Percentiles rank a stretch among this genome's conserved stretches.
Evolutionary conservation across 106 monocot genomes (phyloP).

Genomic region (Dioscorea zingiberensis): DNA sequence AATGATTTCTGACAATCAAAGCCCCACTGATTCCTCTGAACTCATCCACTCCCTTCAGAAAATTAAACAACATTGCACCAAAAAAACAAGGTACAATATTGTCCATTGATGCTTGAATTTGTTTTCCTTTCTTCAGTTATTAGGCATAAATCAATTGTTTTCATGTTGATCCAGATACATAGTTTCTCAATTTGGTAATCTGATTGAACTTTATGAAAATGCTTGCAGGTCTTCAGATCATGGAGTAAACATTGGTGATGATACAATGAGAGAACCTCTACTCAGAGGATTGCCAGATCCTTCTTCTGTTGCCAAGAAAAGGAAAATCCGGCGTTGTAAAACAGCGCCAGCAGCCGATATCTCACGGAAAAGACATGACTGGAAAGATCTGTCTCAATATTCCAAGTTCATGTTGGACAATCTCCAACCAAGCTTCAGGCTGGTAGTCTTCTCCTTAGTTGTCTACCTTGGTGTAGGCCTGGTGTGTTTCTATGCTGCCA

Average conservation of each 20-base stretch:
- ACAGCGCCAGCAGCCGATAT: slow-evolving; percentile 31
- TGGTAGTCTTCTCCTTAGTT: slow-evolving; percentile 27
- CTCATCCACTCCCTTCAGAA: too few species aligned
- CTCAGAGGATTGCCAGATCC: slow-evolving; percentile 18
- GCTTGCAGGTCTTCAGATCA: too few species aligned
- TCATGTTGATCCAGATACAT: too few species aligned
- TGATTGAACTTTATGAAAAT: too few species aligned
- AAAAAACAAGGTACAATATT: too few species aligned
- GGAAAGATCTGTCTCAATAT: slow-evolving; percentile 7
- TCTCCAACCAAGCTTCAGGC: slow-evolving; percentile 35
- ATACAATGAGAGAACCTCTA: slow-evolving; percentile 20
- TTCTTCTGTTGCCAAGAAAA: slow-evolving; percentile 11
- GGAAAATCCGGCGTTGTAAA: slow-evolving; percentile 41
- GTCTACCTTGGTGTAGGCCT: slow-evolving; percentile 47
- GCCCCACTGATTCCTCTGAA: too few species aligned
- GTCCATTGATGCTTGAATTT: too few species aligned
- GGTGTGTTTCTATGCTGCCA: slow-evolving; percentile 49
- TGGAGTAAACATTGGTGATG: slow-evolving; percentile 17
- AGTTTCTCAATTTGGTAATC: too few species aligned
- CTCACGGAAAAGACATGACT: neutral
- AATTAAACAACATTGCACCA: too few species aligned
- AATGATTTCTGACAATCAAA: too few species aligned
- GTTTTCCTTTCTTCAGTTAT: too few species aligned
- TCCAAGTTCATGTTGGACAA: slow-evolving; percentile 21
- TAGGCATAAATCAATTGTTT: too few species aligned